A percentile compares a stretch with the other conserved stretches of the same genome.
Evolutionary conservation across 2,329 filamentous ascomycete genomes (phyloP).

Genomic region (Sclerotinia nivalis): DNA sequence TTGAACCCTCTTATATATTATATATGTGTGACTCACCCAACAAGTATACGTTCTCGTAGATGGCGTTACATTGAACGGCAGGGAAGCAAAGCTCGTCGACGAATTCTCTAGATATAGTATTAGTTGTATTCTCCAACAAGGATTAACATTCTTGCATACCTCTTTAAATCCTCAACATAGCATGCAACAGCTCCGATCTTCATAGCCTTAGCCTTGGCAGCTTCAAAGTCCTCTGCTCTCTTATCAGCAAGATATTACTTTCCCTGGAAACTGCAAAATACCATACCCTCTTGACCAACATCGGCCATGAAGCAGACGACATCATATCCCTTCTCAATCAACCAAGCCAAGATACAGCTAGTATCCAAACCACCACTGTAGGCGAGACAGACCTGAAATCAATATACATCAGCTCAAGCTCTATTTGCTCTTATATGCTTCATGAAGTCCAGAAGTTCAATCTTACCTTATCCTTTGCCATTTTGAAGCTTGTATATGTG

Average conservation of each 20-base stretch:
- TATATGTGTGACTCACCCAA: slow-evolving; percentile 47
- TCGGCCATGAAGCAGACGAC: slow-evolving; percentile 59
- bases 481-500: slow-evolving; percentile 24
- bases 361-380: slow-evolving; percentile 50
- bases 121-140: neutral
- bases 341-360: slow-evolving; percentile 48
- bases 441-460: neutral
- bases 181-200: slow-evolving; percentile 44
- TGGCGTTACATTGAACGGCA: slow-evolving; percentile 72
- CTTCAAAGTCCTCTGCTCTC: slow-evolving; percentile 65
- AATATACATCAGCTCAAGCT: slow-evolving; percentile 27
- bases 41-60: slow-evolving; percentile 67
- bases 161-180: slow-evolving; percentile 61
- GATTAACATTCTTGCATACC: neutral
- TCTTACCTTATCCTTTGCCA: slow-evolving; percentile 38
- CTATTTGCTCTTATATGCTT: slow-evolving; percentile 12
- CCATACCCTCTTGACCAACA: slow-evolving; percentile 63
- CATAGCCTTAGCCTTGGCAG: slow-evolving; percentile 69
- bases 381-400: slow-evolving; percentile 45
- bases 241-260: slow-evolving; percentile 16
- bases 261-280: slow-evolving; percentile 27
- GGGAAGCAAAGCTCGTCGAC: slow-evolving; percentile 74
- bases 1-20: neutral
- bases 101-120: slow-evolving; percentile 57
- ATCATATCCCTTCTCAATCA: slow-evolving; percentile 53